phyloP scores from a whole-genome alignment of 1,284 basidiomycete genomes.

The Ustilago cynodontis region DNA sequence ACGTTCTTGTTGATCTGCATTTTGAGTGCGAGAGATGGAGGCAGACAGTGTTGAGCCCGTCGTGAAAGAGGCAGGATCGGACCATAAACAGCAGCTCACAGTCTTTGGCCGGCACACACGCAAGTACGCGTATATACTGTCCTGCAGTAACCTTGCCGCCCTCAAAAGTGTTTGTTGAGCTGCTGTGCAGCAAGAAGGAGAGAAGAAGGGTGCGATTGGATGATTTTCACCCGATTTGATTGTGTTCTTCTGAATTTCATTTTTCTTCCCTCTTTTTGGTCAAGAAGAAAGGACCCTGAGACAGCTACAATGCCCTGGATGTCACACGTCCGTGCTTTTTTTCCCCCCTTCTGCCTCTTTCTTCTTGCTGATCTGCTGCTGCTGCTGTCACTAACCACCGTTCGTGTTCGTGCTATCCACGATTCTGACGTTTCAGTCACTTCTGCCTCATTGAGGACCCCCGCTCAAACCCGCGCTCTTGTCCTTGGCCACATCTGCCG shows the following conservation, averaged over 20 bases:
- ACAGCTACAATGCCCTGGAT: slow-evolving; percentile 18
- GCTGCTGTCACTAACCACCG: neutral
- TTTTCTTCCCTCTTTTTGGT: slow-evolving; percentile 6
- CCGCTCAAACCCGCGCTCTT: neutral
- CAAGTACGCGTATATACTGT: neutral
- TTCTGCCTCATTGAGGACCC: neutral
- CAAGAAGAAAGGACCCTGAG: slow-evolving; percentile 15
- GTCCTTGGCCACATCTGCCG: neutral
- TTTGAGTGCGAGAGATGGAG: neutral
- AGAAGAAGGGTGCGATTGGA: slow-evolving; percentile 9
- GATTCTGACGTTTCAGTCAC: neutral
- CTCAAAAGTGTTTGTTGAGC: slow-evolving; percentile 11
- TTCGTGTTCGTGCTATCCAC: slow-evolving; percentile 6
- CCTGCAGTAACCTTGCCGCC: neutral
- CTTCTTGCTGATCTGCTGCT: slow-evolving; percentile 7
- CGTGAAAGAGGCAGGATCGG: too few relatives aligned
- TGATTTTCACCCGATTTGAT: slow-evolving; percentile 31
- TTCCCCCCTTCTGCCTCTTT: neutral
- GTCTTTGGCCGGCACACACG: too few relatives aligned
- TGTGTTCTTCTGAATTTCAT: slow-evolving; percentile 10
- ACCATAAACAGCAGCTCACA: too few relatives aligned
- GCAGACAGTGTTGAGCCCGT: too few relatives aligned
- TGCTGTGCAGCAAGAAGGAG: neutral
- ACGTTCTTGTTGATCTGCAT: slow-evolving; percentile 40
- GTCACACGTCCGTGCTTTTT: slow-evolving; percentile 26